These are phyloP conservation scores for Cytospora piceicola DNA, from an alignment of 2,329 filamentous ascomycete genomes.

Conservation along the genomic window DNA sequence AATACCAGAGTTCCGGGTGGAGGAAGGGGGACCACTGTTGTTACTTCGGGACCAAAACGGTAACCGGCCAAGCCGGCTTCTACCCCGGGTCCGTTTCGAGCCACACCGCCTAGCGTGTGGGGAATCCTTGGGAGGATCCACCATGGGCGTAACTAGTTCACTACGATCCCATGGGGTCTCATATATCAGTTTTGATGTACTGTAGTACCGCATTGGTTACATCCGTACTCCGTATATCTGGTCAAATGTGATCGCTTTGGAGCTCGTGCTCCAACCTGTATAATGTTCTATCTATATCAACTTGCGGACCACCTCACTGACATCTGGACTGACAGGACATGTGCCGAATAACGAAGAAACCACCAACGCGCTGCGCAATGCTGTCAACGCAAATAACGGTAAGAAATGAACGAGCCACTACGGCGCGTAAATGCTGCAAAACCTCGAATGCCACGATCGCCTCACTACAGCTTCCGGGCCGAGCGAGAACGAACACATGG, in stretches of 20 bases:
- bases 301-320: neutral
- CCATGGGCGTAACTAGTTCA: too few species aligned
- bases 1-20: conserved; percentile 22
- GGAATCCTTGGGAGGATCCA: neutral
- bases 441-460: neutral
- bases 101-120: neutral
- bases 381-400: conserved; percentile 2
- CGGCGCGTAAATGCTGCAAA: neutral
- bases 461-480: neutral
- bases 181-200: neutral
- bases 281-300: neutral
- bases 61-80: neutral
- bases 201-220: neutral
- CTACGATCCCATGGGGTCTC: too few species aligned
- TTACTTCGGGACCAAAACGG: neutral
- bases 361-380: conserved; percentile 16
- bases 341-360: conserved; percentile 9
- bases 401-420: neutral
- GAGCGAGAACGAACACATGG: neutral
- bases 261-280: neutral
- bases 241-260: neutral
- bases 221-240: neutral
- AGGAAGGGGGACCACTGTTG: conserved; percentile 14
- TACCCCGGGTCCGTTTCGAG: neutral
- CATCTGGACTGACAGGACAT: neutral